Evolutionary conservation across 2,329 filamentous ascomycete species (phyloP).

Genomic region (Fusarium pseudograminearum): DNA sequence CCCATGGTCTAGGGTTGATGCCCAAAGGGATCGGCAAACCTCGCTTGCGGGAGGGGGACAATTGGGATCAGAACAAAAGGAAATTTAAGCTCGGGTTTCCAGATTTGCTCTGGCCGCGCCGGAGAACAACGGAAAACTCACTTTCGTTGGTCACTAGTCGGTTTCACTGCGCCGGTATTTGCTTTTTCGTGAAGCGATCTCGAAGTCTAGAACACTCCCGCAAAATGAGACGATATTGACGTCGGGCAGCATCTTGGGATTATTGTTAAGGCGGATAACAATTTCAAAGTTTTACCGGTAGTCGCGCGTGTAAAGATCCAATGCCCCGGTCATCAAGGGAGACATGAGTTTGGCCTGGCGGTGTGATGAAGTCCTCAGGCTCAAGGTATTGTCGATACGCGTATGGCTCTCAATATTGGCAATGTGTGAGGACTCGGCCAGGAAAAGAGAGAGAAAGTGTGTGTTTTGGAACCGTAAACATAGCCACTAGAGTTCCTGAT

Average conservation of each 20-base stretch:
- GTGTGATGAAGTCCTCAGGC: background rate
- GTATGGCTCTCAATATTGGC: background rate
- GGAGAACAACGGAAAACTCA: background rate
- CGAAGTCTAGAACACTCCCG: slow-evolving; percentile 18
- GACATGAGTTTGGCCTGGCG: background rate
- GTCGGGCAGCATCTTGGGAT: slow-evolving; percentile 12
- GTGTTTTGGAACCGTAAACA: background rate
- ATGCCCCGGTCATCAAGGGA: background rate
- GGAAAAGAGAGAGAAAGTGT: too few species aligned
- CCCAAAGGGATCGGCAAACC: slow-evolving; percentile 33
- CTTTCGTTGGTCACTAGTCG: slow-evolving; percentile 19
- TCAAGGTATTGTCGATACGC: background rate
- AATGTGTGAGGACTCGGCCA: too few species aligned
- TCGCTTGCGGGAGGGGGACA: slow-evolving; percentile 2
- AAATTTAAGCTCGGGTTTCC: slow-evolving; percentile 15
- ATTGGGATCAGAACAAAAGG: slow-evolving; percentile 14
- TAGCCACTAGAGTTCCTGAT: background rate
- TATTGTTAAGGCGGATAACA: slow-evolving; percentile 39
- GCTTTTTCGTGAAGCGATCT: slow-evolving; percentile 12
- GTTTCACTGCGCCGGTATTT: slow-evolving; percentile 32
- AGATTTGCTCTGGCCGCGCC: slow-evolving; percentile 9
- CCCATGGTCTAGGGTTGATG: slow-evolving; percentile 10
- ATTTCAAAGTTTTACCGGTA: slow-evolving; percentile 27
- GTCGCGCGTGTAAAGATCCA: slow-evolving; percentile 31
- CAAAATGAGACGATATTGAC: slow-evolving; percentile 8